A percentile compares a stretch with the other conserved stretches of the same genome.
phyloP scores from a whole-genome alignment of 2,329 filamentous ascomycete genomes.

The Nannizziopsis barbatae region DNA sequence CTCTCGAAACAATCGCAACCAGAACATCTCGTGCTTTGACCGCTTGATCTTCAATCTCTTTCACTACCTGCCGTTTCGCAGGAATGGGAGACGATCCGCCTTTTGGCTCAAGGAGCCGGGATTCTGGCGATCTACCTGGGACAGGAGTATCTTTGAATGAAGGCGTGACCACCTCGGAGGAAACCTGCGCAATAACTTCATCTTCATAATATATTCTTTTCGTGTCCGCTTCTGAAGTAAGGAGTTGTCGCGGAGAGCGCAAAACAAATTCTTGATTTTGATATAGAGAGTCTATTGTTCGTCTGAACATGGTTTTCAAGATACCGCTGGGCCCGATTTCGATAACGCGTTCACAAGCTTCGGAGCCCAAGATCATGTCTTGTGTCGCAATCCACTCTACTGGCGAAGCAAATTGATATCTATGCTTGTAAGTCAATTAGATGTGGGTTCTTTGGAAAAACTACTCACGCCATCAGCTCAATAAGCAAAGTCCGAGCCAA shows the following conservation, averaged over 20 bases:
- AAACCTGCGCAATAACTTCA: not conserved
- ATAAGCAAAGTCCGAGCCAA: not conserved
- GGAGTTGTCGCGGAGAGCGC: slow-evolving; percentile 19
- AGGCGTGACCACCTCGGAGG: slow-evolving; percentile 7
- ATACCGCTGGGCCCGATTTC: slow-evolving; percentile 32
- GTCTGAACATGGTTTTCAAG: slow-evolving; percentile 31
- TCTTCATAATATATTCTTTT: slow-evolving; percentile 20
- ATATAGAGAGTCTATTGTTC: slow-evolving; percentile 22
- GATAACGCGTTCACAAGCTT: slow-evolving; percentile 25
- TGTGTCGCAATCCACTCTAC: slow-evolving; percentile 17
- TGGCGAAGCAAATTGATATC: not conserved
- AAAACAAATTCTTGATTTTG: slow-evolving; percentile 17
- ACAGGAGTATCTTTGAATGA: slow-evolving; percentile 1
- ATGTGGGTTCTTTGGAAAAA: not conserved
- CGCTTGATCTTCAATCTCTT: slow-evolving; percentile 12
- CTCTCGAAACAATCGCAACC: slow-evolving; percentile 23
- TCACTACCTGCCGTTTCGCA: not conserved
- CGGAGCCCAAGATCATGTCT: slow-evolving; percentile 23
- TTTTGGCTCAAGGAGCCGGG: not conserved
- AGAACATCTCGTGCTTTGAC: slow-evolving; percentile 20
- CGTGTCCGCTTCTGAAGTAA: slow-evolving; percentile 17
- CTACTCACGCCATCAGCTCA: slow-evolving; percentile 3
- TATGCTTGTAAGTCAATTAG: not conserved
- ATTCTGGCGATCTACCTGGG: not conserved
- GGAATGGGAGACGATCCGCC: no score